Percentiles rank a stretch among this genome's conserved stretches.
phyloP scores from a whole-genome alignment of 257 asterid genomes.

The Petrea volubilis region DNA sequence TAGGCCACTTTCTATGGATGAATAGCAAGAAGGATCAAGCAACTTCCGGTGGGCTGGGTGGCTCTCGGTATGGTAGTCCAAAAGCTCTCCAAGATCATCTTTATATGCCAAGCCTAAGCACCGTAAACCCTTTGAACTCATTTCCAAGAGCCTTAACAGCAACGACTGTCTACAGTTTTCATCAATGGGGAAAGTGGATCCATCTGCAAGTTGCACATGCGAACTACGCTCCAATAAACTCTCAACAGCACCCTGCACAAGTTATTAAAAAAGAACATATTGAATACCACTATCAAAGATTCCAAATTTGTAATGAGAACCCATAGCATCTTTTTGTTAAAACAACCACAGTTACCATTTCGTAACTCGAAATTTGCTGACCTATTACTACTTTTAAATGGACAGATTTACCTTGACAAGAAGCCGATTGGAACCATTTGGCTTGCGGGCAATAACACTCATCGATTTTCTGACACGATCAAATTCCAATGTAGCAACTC shows the following conservation, averaged over 20 bases:
- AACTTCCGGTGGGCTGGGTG: slow-evolving; percentile 78
- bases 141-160: slow-evolving; percentile 58
- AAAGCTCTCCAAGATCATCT: slow-evolving; percentile 76
- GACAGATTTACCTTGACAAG: slow-evolving; percentile 73
- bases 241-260: slow-evolving; percentile 92
- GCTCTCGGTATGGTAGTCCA: slow-evolving; percentile 51
- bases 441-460: slow-evolving; percentile 74
- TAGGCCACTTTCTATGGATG: slow-evolving; percentile 69
- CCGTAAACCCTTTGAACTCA: slow-evolving; percentile 84
- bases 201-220: slow-evolving; percentile 71
- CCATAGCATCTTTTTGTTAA: no score
- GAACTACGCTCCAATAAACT: slow-evolving; percentile 75
- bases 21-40: slow-evolving; percentile 71
- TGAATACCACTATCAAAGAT: no score
- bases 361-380: not conserved
- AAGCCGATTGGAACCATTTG: slow-evolving; percentile 63
- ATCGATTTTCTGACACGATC: slow-evolving; percentile 89
- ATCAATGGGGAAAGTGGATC: slow-evolving; percentile 58
- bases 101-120: slow-evolving; percentile 85
- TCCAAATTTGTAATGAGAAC: not conserved
- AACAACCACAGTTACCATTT: not conserved
- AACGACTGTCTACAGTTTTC: slow-evolving; percentile 59
- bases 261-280: not conserved
- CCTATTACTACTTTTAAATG: no score
- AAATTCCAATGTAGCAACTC: slow-evolving; percentile 80